Percentiles rank a stretch among this genome's conserved stretches.
These are phyloP conservation scores for Acorus gramineus DNA, from an alignment of 106 monocot genomes.

Conservation along the genomic window DNA sequence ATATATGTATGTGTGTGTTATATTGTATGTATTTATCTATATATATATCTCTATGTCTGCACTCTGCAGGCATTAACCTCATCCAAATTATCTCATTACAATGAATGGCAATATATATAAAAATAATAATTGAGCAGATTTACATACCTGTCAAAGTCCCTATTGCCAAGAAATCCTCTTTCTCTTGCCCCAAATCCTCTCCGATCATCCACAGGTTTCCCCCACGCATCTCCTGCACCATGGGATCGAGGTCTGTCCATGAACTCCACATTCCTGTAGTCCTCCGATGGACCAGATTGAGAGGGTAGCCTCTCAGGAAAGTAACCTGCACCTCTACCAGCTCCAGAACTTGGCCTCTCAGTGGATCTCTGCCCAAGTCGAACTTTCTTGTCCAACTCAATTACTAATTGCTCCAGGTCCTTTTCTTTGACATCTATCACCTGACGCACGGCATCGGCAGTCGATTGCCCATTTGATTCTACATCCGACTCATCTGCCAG, in stretches of 20 bases:
- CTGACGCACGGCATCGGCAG: conserved; percentile 33
- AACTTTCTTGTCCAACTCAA: conserved; percentile 70
- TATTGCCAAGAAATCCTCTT: conserved; percentile 34
- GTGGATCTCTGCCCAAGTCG: conserved; percentile 51
- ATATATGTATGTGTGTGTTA: no score
- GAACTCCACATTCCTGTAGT: conserved; percentile 31
- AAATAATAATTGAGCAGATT: neutral
- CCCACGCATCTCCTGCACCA: conserved; percentile 47
- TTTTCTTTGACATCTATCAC: conserved; percentile 41
- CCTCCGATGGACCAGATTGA: conserved; percentile 46
- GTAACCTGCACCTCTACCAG: conserved; percentile 21
- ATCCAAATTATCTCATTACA: neutral
- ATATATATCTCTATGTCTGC: no score
- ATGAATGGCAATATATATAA: neutral
- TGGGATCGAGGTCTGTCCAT: conserved; percentile 72
- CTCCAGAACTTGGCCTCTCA: conserved; percentile 56
- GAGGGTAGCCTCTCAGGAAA: conserved; percentile 43
- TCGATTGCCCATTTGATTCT: conserved; percentile 9
- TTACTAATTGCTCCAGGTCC: conserved; percentile 46
- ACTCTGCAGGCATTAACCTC: neutral
- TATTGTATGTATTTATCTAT: no score
- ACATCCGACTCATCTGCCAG: conserved; percentile 20
- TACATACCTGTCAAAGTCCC: conserved; percentile 50
- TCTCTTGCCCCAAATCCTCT: conserved; percentile 49
- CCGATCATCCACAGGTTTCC: conserved; percentile 35